Evolutionary conservation across 2,329 filamentous ascomycete species (phyloP), one percentile per base, ranked within the genome.

Genomic region (Cladosporium colombiae): DNA sequence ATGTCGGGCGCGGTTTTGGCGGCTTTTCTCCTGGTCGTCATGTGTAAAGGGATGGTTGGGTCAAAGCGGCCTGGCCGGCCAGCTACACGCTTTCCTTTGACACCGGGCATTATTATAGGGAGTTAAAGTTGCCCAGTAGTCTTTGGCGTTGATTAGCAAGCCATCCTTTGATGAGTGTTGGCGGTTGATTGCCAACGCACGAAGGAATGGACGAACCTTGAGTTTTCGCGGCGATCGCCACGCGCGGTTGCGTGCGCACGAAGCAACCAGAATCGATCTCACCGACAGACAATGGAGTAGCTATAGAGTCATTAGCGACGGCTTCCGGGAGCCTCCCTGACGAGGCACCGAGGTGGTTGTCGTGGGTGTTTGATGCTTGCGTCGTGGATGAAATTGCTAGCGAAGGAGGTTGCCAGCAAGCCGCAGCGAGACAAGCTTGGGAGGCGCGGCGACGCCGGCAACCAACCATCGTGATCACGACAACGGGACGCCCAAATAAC

Each of bases 41-140:
- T 83, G 74, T 82, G 80, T 72, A 82, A 75, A 62, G 80, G 79
- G 74, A 79, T 77, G 67, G 80, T 80, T 69, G 81, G 80, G 74
- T 79, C 78, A 68, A 82, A 79, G 70, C 79, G 73, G 56, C 73
- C 73, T 37, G 68, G 68, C 33, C 63, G 64, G 40, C 71, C 70
- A 67, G 70, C 61, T 44, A 69, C 63, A 50, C 68, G 68, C 59
- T 62, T 68, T 40, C 69, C 68, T 64, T 69, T 68, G 67, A 67
- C 64, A 55, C 68, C 69, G 44, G 67, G 66, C 60, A 63, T 63
- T 63, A 63, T 56, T 21, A 63, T 55, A 21, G 37, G 31, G 33
- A 8, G 44, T 44, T 63, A 63, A 3, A 18, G n/a, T 29, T 56
- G n/a, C 46, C 25, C 33, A 44, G 8, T n/a, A 29, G 10, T 55